These are phyloP conservation scores for Bruguiera hainesii DNA, from an alignment of 441 rosid genomes.

Conservation along the genomic window DNA sequence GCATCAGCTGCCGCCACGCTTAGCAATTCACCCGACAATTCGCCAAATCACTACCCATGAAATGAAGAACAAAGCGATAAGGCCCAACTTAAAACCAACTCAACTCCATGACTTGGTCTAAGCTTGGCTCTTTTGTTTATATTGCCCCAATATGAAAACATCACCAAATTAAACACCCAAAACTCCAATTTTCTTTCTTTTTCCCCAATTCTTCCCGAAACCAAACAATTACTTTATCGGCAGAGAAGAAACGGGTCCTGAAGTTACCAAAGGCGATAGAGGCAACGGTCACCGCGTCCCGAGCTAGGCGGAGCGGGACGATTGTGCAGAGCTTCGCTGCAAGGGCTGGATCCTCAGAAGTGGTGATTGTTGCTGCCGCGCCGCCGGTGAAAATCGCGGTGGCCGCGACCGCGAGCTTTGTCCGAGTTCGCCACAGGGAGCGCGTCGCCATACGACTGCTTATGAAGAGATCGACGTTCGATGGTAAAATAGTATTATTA, in stretches of 20 bases:
- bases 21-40: no score
- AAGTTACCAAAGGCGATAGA: conserved; percentile 75
- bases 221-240: not conserved
- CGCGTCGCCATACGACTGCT: conserved; percentile 52
- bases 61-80: no score
- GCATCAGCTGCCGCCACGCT: no score
- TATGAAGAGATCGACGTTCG: not conserved
- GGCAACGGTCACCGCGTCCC: conserved; percentile 69
- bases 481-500: no score
- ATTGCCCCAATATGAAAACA: no score
- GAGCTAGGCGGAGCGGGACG: conserved; percentile 70
- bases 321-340: conserved; percentile 73
- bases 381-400: conserved; percentile 52
- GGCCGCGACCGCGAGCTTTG: conserved; percentile 48
- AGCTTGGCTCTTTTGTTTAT: no score
- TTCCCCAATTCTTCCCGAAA: no score
- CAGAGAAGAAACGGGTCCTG: not conserved
- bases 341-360: conserved; percentile 70
- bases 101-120: no score
- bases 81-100: no score
- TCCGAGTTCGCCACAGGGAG: conserved; percentile 58
- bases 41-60: no score
- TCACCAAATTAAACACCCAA: no score
- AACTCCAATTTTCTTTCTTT: no score
- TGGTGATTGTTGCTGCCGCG: conserved; percentile 52